Evolutionary conservation across 2,329 filamentous ascomycete genomes (phyloP).

Genomic region (Helicocarpus griseus): DNA sequence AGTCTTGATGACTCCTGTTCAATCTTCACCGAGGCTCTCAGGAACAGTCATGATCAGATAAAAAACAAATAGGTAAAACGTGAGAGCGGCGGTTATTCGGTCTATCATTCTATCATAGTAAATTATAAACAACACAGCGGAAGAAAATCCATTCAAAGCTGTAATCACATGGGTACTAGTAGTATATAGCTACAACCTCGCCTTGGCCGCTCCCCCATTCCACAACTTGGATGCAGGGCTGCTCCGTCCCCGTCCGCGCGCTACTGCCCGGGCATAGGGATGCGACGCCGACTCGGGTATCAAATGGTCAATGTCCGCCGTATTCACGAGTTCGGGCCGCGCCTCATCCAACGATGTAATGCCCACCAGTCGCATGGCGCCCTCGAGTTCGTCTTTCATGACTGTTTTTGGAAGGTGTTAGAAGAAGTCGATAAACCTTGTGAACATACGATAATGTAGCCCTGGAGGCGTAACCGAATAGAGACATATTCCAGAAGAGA

Average conservation of each 20-base stretch:
- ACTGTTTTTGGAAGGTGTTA: conserved; percentile 18
- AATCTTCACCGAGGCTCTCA: too few relatives aligned
- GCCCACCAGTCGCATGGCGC: conserved; percentile 39
- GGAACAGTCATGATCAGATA: too few relatives aligned
- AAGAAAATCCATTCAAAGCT: not conserved
- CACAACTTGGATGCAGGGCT: conserved; percentile 20
- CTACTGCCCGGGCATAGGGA: conserved; percentile 32
- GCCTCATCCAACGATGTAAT: conserved; percentile 37
- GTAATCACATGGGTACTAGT: not conserved
- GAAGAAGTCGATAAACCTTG: not conserved
- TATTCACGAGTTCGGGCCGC: conserved; percentile 36
- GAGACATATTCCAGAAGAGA: too few relatives aligned
- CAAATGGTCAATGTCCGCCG: conserved; percentile 42
- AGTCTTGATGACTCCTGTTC: too few relatives aligned
- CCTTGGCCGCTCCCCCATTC: conserved; percentile 3
- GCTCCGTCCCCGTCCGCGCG: conserved; percentile 18
- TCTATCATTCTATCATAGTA: too few relatives aligned
- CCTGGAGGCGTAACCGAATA: too few relatives aligned
- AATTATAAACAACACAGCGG: not conserved
- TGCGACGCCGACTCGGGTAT: conserved; percentile 33
- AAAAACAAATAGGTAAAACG: too few relatives aligned
- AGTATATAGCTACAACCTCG: conserved; percentile 7
- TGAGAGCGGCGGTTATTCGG: too few relatives aligned
- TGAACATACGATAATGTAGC: not conserved
- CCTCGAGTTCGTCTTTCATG: conserved; percentile 39